phyloP scores from a whole-genome alignment of 176 grass and related monocot genomes.

The Bromus sterilis region DNA sequence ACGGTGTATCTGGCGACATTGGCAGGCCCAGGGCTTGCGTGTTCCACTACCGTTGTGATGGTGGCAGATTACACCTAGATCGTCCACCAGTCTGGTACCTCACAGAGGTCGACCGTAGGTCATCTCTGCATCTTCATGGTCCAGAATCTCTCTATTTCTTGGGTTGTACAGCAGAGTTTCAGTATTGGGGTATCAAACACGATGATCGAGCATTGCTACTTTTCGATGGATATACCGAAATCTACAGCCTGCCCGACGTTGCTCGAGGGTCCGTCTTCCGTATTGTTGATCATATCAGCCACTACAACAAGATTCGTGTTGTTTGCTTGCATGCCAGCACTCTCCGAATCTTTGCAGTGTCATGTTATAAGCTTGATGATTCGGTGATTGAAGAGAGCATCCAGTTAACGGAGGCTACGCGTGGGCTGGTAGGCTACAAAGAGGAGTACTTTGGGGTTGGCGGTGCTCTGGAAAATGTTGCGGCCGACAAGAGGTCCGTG shows the following conservation, averaged over 20 bases:
- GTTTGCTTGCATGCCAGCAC: background rate
- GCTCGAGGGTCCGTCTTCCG: background rate
- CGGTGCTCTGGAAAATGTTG: background rate
- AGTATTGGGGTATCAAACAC: background rate
- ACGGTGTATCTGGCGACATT: background rate
- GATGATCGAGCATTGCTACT: background rate
- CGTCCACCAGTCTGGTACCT: background rate
- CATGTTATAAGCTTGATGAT: background rate
- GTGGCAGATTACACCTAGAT: background rate
- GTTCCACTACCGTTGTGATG: background rate
- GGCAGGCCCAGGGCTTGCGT: background rate
- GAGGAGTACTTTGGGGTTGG: background rate
- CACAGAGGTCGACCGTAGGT: background rate
- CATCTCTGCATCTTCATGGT: background rate
- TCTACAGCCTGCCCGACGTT: background rate
- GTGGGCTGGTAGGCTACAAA: background rate
- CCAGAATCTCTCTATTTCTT: background rate
- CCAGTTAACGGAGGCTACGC: background rate
- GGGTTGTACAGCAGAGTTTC: background rate
- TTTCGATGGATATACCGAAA: fast-evolving
- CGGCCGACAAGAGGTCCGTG: background rate
- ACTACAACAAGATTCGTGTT: background rate
- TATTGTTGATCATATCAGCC: background rate
- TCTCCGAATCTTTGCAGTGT: background rate
- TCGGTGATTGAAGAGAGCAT: background rate